Percentiles rank a stretch among this genome's conserved stretches.
phyloP scores from a whole-genome alignment of 768 basidiomycete species.

The Cyclocybe cylindracea region DNA sequence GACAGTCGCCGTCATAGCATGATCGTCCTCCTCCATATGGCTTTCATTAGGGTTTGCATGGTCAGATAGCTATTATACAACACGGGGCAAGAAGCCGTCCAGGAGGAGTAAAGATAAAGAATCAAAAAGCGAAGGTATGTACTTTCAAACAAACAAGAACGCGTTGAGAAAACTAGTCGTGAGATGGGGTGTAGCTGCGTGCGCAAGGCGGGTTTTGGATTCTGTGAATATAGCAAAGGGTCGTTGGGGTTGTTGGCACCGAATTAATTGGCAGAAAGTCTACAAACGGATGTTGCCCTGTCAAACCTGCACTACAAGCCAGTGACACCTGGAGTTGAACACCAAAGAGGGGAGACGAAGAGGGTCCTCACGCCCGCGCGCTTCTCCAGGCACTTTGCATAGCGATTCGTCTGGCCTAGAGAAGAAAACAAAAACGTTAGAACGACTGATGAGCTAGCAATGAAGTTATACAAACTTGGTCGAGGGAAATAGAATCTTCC shows the following conservation, averaged over 20 bases:
- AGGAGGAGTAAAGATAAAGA: background rate
- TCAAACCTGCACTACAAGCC: background rate
- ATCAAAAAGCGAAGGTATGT: background rate
- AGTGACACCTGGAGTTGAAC: background rate
- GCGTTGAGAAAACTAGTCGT: background rate
- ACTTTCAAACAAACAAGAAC: background rate
- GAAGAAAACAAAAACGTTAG: slow-evolving; percentile 8
- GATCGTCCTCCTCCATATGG: no score
- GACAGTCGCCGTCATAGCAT: no score
- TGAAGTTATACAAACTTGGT: slow-evolving; percentile 61
- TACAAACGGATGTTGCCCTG: background rate
- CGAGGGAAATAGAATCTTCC: slow-evolving; percentile 87
- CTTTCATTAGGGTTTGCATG: background rate
- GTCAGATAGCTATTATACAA: slow-evolving; percentile 5
- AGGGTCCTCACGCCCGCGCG: slow-evolving; percentile 45
- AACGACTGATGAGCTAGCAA: background rate
- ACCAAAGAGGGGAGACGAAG: background rate
- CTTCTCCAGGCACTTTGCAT: slow-evolving; percentile 91
- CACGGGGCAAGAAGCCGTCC: background rate
- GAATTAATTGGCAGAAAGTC: no score
- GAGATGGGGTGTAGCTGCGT: background rate
- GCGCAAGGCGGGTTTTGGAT: background rate
- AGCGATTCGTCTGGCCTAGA: slow-evolving; percentile 77
- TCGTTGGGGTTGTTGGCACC: no score
- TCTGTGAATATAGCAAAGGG: no score